These are phyloP conservation scores for Tephrocybe sp. DNA, from an alignment of 768 basidiomycete species.

Conservation along the genomic window DNA sequence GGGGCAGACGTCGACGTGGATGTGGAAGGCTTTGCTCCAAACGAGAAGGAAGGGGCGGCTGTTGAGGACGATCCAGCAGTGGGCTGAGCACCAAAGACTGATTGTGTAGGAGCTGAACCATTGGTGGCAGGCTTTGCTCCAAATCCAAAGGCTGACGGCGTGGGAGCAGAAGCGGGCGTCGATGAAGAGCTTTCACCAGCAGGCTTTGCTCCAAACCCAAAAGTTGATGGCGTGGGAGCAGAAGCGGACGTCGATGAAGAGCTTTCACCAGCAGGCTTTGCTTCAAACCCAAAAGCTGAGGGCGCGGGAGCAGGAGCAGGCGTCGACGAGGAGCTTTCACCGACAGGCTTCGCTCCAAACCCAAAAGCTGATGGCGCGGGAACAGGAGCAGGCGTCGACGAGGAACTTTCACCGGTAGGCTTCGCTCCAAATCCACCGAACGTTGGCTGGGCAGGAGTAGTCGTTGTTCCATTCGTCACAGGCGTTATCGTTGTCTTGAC, in stretches of 20 bases:
- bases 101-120: neutral
- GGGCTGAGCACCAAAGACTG: conserved; percentile 10
- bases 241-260: neutral
- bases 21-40: neutral
- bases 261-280: conserved; percentile 6
- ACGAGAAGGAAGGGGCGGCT: neutral
- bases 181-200: too few relatives aligned
- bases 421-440: conserved; percentile 6
- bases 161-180: neutral
- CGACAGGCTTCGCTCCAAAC: conserved; percentile 7
- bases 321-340: neutral
- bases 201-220: conserved; percentile 6
- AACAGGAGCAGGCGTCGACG: neutral
- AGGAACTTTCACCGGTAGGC: neutral
- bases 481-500: neutral
- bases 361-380: neutral
- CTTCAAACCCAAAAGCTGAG: neutral
- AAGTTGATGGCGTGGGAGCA: neutral
- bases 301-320: conserved; percentile 10
- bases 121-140: neutral
- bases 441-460: neutral
- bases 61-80: neutral
- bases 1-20: neutral
- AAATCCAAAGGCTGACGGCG: conserved; percentile 11
- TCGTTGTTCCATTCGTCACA: neutral